Conservation (phyloP, 768 basidiomycete genomes). For the Mycena rebaudengoi region DNA sequence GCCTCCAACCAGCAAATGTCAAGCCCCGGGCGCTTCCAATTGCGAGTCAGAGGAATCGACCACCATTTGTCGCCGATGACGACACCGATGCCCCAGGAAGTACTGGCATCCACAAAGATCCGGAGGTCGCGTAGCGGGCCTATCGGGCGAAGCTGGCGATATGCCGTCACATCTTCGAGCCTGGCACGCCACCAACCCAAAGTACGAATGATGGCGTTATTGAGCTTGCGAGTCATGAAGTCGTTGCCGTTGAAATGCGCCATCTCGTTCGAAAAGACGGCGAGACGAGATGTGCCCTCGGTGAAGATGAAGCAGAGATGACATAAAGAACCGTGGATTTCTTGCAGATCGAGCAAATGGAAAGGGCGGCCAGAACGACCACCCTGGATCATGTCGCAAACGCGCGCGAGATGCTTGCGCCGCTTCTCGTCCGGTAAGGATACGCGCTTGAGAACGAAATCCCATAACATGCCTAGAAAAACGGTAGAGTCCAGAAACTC, state of each 20-base stretch:
- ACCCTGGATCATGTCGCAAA: background rate
- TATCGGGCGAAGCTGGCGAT: background rate
- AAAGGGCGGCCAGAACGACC: background rate
- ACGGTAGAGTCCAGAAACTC: constrained; percentile 24
- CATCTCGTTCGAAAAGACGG: background rate
- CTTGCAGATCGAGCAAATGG: background rate
- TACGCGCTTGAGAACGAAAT: constrained; percentile 31
- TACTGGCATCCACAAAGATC: too few relatives aligned
- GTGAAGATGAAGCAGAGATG: background rate
- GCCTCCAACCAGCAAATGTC: constrained; percentile 11
- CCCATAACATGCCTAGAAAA: constrained; percentile 41
- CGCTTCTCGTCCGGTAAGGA: constrained; percentile 36
- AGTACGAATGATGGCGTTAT: background rate
- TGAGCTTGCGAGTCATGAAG: background rate
- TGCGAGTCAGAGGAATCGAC: background rate
- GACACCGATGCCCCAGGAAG: background rate
- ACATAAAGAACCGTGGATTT: background rate
- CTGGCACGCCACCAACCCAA: background rate
- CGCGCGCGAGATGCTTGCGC: constrained; percentile 28
- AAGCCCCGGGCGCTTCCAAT: background rate
- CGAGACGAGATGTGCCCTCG: background rate
- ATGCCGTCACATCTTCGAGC: background rate
- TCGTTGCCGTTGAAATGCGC: background rate
- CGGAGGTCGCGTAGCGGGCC: background rate
- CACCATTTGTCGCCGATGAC: background rate